These are phyloP conservation scores for Pythium aphanidermatum DNA, from an alignment of 352 stramenopile species.

Conservation along the genomic window DNA sequence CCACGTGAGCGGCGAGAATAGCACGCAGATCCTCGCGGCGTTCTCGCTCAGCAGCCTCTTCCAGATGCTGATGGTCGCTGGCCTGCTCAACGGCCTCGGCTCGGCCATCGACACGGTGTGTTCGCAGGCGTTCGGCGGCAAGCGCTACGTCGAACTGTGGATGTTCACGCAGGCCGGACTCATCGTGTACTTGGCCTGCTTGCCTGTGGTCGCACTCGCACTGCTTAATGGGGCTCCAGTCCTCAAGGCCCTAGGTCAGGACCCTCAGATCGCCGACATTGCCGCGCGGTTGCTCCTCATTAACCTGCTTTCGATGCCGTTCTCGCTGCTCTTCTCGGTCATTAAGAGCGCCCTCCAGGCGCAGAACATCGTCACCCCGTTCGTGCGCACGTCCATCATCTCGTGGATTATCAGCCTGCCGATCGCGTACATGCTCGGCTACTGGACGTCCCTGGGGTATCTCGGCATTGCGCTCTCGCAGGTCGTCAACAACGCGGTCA, in stretches of 20 bases:
- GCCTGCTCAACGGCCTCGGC: slow-evolving; percentile 41
- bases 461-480: slow-evolving; percentile 45
- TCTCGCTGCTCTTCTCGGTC: slow-evolving; percentile 45
- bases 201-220: slow-evolving; percentile 30
- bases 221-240: slow-evolving; percentile 39
- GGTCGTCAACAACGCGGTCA: slow-evolving; percentile 40
- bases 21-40: slow-evolving; percentile 49
- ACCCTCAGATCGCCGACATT: slow-evolving; percentile 37
- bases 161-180: slow-evolving; percentile 50
- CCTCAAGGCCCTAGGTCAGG: slow-evolving; percentile 44
- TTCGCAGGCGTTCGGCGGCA: slow-evolving; percentile 59
- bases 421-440: slow-evolving; percentile 46
- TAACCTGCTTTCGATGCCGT: slow-evolving; percentile 28
- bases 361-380: slow-evolving; percentile 59
- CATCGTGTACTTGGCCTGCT: slow-evolving; percentile 37
- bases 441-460: slow-evolving; percentile 47
- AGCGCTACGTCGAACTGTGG: slow-evolving; percentile 49
- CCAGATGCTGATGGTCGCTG: slow-evolving; percentile 44
- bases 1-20: slow-evolving; percentile 38
- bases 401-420: slow-evolving; percentile 32
- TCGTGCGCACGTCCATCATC: slow-evolving; percentile 32
- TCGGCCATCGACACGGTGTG: slow-evolving; percentile 63
- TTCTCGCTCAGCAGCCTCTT: slow-evolving; percentile 45
- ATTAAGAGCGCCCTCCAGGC: slow-evolving; percentile 49
- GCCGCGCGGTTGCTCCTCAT: slow-evolving; percentile 33